Evolutionary conservation across 129 eudicot genomes (phyloP).

Genomic region (Cynara cardunculus): DNA sequence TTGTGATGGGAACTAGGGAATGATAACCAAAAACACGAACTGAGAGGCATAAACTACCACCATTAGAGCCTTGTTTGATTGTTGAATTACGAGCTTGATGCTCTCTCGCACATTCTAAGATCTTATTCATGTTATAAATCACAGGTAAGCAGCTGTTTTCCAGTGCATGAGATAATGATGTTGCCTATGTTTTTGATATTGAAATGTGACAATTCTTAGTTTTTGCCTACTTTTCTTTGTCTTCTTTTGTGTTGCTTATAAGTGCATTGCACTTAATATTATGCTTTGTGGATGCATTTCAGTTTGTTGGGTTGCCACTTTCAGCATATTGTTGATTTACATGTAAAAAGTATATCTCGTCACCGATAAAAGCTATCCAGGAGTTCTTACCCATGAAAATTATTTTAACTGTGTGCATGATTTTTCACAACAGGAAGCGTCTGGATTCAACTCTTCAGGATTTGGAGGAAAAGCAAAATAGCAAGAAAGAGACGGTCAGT

Average conservation of each 20-base stretch:
- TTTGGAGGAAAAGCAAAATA: slow-evolving; percentile 87
- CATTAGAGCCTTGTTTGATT: background rate
- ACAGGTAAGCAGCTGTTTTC: too few species aligned
- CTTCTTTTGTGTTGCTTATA: background rate
- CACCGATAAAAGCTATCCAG: background rate
- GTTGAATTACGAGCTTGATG: background rate
- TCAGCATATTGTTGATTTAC: background rate
- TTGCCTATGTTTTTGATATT: background rate
- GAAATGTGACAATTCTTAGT: background rate
- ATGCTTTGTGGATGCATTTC: background rate
- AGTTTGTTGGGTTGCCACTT: background rate
- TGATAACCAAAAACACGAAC: too few species aligned
- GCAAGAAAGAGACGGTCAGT: slow-evolving; percentile 91
- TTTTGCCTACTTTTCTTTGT: background rate
- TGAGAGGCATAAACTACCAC: background rate
- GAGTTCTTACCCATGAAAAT: background rate
- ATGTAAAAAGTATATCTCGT: background rate
- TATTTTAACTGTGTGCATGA: background rate
- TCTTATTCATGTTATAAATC: too few species aligned
- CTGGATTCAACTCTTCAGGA: slow-evolving; percentile 87
- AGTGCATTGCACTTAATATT: background rate
- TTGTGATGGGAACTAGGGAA: too few species aligned
- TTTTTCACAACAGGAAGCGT: slow-evolving; percentile 60
- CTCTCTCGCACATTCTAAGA: background rate
- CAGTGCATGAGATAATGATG: too few species aligned